phyloP scores from a whole-genome alignment of 139 green algal genomes.

The Mesotaenium endlicherianum region DNA sequence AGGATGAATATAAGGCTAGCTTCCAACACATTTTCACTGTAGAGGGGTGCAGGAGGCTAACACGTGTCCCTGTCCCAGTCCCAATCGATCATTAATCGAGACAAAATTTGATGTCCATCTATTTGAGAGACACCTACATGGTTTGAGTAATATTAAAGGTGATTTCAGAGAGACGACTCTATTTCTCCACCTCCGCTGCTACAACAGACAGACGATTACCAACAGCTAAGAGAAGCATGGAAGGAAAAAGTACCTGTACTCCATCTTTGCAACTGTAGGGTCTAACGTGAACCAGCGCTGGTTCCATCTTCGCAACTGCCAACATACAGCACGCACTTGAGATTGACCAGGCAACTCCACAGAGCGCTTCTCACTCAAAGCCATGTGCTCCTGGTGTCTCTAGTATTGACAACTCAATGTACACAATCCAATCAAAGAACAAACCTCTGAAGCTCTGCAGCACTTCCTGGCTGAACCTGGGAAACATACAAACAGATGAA shows the following conservation, averaged over 20 bases:
- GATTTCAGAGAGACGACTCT: too few species aligned
- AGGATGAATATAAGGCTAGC: too few species aligned
- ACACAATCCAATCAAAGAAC: neutral
- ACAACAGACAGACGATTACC: too few species aligned
- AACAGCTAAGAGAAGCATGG: too few species aligned
- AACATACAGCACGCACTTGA: neutral
- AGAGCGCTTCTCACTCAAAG: neutral
- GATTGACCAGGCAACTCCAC: neutral
- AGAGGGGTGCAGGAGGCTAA: too few species aligned
- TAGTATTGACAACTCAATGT: neutral
- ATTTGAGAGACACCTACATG: too few species aligned
- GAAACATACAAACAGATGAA: neutral
- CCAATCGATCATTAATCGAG: too few species aligned
- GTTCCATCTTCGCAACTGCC: constrained; percentile 43
- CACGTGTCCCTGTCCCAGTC: too few species aligned
- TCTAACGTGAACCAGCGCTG: constrained; percentile 49
- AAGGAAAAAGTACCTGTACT: constrained; percentile 34
- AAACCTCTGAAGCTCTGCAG: neutral
- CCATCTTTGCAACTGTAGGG: constrained; percentile 36
- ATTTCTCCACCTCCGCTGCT: too few species aligned
- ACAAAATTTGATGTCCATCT: too few species aligned
- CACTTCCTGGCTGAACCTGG: neutral
- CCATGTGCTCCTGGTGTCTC: neutral
- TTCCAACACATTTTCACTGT: too few species aligned
- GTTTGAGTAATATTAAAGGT: too few species aligned